A percentile compares a stretch with the other conserved stretches of the same genome.
Conservation (phyloP, 495 filamentous ascomycete genomes). For the Recurvomyces mirabilis region DNA sequence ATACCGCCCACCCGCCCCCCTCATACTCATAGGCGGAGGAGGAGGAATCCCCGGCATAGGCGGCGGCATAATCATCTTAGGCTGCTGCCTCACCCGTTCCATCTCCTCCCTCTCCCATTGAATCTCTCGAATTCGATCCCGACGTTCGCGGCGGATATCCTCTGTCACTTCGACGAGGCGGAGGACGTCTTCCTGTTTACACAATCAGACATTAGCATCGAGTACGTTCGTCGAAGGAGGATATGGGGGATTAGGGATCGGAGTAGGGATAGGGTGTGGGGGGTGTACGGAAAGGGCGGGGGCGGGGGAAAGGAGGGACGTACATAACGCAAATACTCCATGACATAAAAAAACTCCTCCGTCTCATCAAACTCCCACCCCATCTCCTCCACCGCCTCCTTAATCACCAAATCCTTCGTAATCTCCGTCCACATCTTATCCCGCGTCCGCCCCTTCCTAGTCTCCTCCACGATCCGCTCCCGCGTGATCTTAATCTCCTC, state of each 20-base stretch:
- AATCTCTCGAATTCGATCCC: constrained; percentile 67
- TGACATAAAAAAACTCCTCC: constrained; percentile 79
- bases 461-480: constrained; percentile 5
- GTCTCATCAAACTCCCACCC: constrained; percentile 93
- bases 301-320: constrained; percentile 29
- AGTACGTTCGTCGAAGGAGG: too few relatives aligned
- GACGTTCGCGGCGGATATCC: constrained; percentile 65
- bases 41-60: constrained; percentile 12
- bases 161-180: constrained; percentile 72
- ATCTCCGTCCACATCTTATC: constrained; percentile 93
- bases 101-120: constrained; percentile 59
- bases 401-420: constrained; percentile 80
- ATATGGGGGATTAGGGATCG: too few relatives aligned
- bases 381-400: constrained; percentile 72
- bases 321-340: constrained; percentile 81
- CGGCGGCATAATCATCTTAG: constrained; percentile 8
- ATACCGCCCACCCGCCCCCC: constrained; percentile 1
- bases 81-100: constrained; percentile 1
- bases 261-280: too few relatives aligned
- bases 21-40: constrained; percentile 6
- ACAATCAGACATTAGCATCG: neutral
- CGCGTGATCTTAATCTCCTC: constrained; percentile 5
- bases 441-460: constrained; percentile 30
- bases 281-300: neutral
- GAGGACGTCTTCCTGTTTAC: constrained; percentile 67